phyloP scores from a whole-genome alignment of 495 filamentous ascomycete genomes.

The Talaromyces trachyspermus region DNA sequence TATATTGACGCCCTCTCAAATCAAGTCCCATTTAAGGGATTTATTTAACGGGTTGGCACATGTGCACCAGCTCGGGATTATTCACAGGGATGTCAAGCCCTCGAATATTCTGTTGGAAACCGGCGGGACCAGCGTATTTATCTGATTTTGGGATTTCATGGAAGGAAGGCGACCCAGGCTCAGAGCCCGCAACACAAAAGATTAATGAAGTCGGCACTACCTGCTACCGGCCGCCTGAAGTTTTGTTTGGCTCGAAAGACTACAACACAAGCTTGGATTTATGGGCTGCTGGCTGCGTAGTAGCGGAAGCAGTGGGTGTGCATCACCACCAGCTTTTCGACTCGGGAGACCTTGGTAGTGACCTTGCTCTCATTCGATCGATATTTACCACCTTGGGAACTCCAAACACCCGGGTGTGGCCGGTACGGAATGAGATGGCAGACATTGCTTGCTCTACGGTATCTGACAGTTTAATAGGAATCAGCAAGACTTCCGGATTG shows the following conservation, averaged over 20 bases:
- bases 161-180: conserved; percentile 51
- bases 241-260: conserved; percentile 71
- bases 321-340: conserved; percentile 64
- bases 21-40: conserved; percentile 47
- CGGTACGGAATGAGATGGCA: conserved; percentile 38
- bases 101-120: conserved; percentile 73
- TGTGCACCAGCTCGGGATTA: conserved; percentile 65
- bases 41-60: conserved; percentile 66
- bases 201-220: conserved; percentile 92
- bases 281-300: conserved; percentile 82
- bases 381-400: conserved; percentile 88
- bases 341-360: conserved; percentile 79
- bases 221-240: conserved; percentile 81
- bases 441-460: neutral
- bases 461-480: conserved; percentile 34
- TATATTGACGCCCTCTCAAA: conserved; percentile 35
- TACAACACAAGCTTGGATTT: conserved; percentile 73
- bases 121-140: conserved; percentile 64
- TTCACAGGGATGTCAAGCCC: conserved; percentile 93
- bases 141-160: conserved; percentile 92
- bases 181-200: conserved; percentile 62
- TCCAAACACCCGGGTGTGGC: conserved; percentile 70
- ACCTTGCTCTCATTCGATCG: conserved; percentile 80
- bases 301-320: conserved; percentile 53
- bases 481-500: conserved; percentile 51